Evolutionary conservation across 768 basidiomycete species (phyloP).

Genomic region (Rhodotorula graminis): DNA sequence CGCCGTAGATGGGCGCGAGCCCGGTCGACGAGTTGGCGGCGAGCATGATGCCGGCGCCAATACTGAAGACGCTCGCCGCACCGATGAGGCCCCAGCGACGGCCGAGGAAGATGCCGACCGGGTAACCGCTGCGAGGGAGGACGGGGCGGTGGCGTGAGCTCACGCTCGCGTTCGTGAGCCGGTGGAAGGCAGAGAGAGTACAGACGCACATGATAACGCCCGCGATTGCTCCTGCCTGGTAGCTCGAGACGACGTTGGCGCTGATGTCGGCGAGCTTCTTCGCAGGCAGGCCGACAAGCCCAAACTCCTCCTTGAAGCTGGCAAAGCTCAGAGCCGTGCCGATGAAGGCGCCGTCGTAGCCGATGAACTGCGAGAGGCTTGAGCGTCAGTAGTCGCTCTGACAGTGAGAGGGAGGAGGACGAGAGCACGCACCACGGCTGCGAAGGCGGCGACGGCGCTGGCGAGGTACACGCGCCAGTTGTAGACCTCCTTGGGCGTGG

Average conservation of each 20-base stretch:
- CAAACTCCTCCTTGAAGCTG: constrained; percentile 53
- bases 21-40: constrained; percentile 36
- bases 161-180: too few relatives aligned
- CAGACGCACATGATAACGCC: constrained; percentile 53
- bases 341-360: constrained; percentile 54
- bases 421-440: neutral
- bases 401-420: too few relatives aligned
- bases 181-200: too few relatives aligned
- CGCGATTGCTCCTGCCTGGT: constrained; percentile 68
- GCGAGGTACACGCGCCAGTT: constrained; percentile 18
- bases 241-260: constrained; percentile 52
- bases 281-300: constrained; percentile 46
- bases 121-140: constrained; percentile 46
- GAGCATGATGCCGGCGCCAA: constrained; percentile 54
- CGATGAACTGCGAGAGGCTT: neutral
- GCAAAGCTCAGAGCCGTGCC: constrained; percentile 45
- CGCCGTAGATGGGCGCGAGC: constrained; percentile 50
- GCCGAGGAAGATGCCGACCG: constrained; percentile 58
- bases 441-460: neutral
- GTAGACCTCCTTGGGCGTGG: constrained; percentile 25
- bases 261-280: constrained; percentile 48
- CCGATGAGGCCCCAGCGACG: constrained; percentile 54
- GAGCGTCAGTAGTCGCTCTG: too few relatives aligned
- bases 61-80: constrained; percentile 55
- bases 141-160: too few relatives aligned